These are phyloP conservation scores for Ophiocordyceps camponoti-saundersi DNA, from an alignment of 2,329 filamentous ascomycete genomes.

Conservation along the genomic window DNA sequence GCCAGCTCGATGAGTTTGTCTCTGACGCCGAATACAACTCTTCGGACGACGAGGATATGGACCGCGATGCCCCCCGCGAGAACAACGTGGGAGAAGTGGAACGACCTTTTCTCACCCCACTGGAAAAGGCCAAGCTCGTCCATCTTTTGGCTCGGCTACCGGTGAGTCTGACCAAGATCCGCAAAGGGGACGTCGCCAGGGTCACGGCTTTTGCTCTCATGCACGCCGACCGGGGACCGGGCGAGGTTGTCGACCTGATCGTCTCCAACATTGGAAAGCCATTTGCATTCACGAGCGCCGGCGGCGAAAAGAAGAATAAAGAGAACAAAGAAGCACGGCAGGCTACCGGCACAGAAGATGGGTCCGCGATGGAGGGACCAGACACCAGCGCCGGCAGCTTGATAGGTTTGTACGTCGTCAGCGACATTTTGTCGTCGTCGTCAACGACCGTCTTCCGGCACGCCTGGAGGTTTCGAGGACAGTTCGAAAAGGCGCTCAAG, in stretches of 20 bases:
- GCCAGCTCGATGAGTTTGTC: constrained; percentile 60
- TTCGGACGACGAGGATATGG: constrained; percentile 63
- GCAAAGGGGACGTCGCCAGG: constrained; percentile 72
- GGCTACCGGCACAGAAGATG: constrained; percentile 13
- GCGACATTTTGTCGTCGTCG: constrained; percentile 62
- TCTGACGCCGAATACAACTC: constrained; percentile 77
- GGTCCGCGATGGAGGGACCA: constrained; percentile 21
- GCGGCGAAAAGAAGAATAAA: constrained; percentile 27
- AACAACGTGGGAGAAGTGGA: constrained; percentile 26
- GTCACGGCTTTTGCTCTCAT: constrained; percentile 79
- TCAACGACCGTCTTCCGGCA: constrained; percentile 65
- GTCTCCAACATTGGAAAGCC: constrained; percentile 68
- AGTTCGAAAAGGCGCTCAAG: constrained; percentile 60
- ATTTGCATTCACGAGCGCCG: constrained; percentile 50
- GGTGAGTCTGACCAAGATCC: constrained; percentile 52
- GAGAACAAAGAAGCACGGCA: constrained; percentile 20
- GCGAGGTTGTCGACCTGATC: constrained; percentile 83
- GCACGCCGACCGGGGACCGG: constrained; percentile 68
- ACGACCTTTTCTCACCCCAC: constrained; percentile 57
- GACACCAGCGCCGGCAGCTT: constrained; percentile 61
- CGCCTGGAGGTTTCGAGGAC: constrained; percentile 70
- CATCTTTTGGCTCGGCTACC: constrained; percentile 75
- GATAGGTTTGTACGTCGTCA: constrained; percentile 61
- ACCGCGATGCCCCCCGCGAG: constrained; percentile 38
- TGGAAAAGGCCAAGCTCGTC: constrained; percentile 69